phyloP scores from a whole-genome alignment of 1,284 basidiomycete genomes.

The Mycena citricolor region DNA sequence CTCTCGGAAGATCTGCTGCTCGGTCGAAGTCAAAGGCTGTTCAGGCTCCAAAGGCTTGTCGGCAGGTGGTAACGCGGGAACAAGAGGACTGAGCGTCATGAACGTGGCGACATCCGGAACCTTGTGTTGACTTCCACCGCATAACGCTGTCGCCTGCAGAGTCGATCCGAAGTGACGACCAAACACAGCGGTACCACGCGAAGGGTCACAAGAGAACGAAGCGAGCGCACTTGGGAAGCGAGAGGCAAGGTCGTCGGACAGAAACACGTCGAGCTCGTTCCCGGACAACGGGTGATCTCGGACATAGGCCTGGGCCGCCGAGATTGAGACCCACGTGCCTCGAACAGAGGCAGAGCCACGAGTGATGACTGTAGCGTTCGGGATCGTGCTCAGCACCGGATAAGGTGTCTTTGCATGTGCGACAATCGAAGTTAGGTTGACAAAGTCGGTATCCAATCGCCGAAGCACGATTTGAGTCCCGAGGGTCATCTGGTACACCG shows the following conservation, averaged over 20 bases:
- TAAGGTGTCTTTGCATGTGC: slow-evolving; percentile 39
- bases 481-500: slow-evolving; percentile 66
- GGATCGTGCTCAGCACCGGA: slow-evolving; percentile 38
- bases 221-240: slow-evolving; percentile 58
- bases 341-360: slow-evolving; percentile 49
- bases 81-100: slow-evolving; percentile 9
- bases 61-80: background rate
- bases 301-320: slow-evolving; percentile 51
- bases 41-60: slow-evolving; percentile 31
- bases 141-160: slow-evolving; percentile 39
- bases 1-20: slow-evolving; percentile 66
- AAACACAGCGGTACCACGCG: slow-evolving; percentile 51
- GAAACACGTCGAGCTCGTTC: slow-evolving; percentile 47
- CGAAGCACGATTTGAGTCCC: slow-evolving; percentile 54
- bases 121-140: slow-evolving; percentile 22
- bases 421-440: slow-evolving; percentile 63
- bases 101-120: slow-evolving; percentile 13
- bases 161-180: slow-evolving; percentile 55
- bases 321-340: slow-evolving; percentile 68
- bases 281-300: slow-evolving; percentile 40
- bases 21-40: slow-evolving; percentile 61
- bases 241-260: slow-evolving; percentile 58
- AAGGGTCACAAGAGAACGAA: slow-evolving; percentile 48
- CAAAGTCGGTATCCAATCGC: slow-evolving; percentile 72
- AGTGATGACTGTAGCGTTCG: slow-evolving; percentile 44